A percentile compares a stretch with the other conserved stretches of the same genome.
Conservation (phyloP, 2,329 filamentous ascomycete genomes). For the Claviceps spartinae region DNA sequence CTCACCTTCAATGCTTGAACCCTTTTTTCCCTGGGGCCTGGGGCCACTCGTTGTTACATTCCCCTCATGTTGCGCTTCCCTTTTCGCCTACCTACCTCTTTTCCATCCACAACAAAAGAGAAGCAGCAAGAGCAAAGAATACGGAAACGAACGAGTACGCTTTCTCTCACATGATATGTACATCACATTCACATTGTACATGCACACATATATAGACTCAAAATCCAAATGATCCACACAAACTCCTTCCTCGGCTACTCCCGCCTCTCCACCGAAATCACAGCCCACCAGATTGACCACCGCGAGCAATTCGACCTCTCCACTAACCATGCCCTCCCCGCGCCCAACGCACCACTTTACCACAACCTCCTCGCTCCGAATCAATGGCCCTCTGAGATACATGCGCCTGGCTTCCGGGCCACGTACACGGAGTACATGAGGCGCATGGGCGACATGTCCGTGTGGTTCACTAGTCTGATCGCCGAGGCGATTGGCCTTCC, state of each 20-base stretch:
- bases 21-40: background rate
- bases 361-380: constrained; percentile 64
- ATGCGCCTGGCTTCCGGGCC: constrained; percentile 53
- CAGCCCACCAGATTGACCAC: constrained; percentile 63
- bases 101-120: background rate
- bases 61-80: background rate
- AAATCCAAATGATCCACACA: constrained; percentile 62
- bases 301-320: constrained; percentile 80
- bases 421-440: constrained; percentile 64
- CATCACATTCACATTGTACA: background rate
- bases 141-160: no score
- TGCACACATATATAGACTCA: constrained; percentile 29
- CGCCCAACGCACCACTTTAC: constrained; percentile 50
- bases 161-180: background rate
- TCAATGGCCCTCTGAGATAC: constrained; percentile 58
- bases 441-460: constrained; percentile 59
- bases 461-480: constrained; percentile 64
- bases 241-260: constrained; percentile 60
- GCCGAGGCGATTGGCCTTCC: constrained; percentile 71
- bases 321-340: constrained; percentile 58
- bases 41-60: background rate
- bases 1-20: background rate
- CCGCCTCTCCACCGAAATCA: constrained; percentile 52
- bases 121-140: background rate
- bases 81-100: background rate